Evolutionary conservation across 2,329 filamentous ascomycete species (phyloP).

Genomic region (Podosphaera xanthii): DNA sequence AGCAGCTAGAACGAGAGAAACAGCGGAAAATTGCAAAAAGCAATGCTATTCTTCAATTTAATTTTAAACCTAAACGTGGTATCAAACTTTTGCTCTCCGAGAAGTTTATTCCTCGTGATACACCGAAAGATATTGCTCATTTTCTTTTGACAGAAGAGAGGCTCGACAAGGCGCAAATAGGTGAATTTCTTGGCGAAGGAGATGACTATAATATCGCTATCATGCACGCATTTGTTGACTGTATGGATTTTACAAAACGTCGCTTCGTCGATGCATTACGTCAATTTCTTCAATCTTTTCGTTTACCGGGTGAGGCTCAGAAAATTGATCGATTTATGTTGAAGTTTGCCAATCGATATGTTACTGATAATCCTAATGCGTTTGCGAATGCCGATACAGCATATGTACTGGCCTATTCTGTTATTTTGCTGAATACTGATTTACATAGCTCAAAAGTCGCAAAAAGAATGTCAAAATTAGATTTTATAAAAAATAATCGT

Average conservation of each 20-base stretch:
- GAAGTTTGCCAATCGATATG: slow-evolving; percentile 93
- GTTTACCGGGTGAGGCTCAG: slow-evolving; percentile 83
- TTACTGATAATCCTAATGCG: slow-evolving; percentile 83
- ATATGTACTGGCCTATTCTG: slow-evolving; percentile 87
- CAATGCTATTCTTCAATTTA: slow-evolving; percentile 79
- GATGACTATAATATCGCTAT: slow-evolving; percentile 84
- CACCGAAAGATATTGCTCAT: slow-evolving; percentile 57
- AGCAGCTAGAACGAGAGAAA: slow-evolving; percentile 84
- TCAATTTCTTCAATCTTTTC: slow-evolving; percentile 83
- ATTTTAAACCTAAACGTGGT: slow-evolving; percentile 91
- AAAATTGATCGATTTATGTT: slow-evolving; percentile 99
- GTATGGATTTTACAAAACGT: slow-evolving; percentile 79
- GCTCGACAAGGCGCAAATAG: slow-evolving; percentile 76
- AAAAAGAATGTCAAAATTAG: slow-evolving; percentile 77
- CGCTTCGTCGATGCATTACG: slow-evolving; percentile 83
- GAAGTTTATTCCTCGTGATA: slow-evolving; percentile 65
- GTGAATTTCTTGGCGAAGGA: slow-evolving; percentile 85
- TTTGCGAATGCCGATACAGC: slow-evolving; percentile 97
- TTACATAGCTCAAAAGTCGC: slow-evolving; percentile 72
- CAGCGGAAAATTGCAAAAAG: slow-evolving; percentile 78
- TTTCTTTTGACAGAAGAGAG: slow-evolving; percentile 67
- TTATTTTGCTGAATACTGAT: slow-evolving; percentile 92
- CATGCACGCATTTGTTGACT: slow-evolving; percentile 95
- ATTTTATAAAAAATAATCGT: slow-evolving; percentile 97
- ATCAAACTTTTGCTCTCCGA: slow-evolving; percentile 65